Evolutionary conservation across 2,329 filamentous ascomycete genomes (phyloP).

Genomic region (Fusarium decemcellulare): DNA sequence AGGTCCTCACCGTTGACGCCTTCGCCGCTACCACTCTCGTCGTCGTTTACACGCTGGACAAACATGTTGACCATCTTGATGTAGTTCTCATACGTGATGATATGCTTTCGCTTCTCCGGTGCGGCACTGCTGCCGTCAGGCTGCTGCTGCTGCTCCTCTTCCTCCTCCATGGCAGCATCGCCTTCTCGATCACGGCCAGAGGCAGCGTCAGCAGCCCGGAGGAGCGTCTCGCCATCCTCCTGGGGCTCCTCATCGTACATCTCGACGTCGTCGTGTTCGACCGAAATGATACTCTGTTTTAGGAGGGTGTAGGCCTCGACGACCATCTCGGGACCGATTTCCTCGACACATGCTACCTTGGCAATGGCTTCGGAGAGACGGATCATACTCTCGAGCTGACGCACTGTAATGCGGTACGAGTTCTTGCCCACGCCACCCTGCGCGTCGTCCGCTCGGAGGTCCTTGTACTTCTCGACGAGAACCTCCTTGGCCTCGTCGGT

Average conservation of each 20-base stretch:
- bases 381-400: slow-evolving; percentile 96
- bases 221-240: slow-evolving; percentile 63
- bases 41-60: slow-evolving; percentile 85
- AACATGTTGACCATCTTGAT: slow-evolving; percentile 90
- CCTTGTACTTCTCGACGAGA: slow-evolving; percentile 94
- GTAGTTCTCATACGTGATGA: slow-evolving; percentile 97
- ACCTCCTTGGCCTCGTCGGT: slow-evolving; percentile 87
- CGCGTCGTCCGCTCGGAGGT: slow-evolving; percentile 91
- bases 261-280: slow-evolving; percentile 97
- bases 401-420: slow-evolving; percentile 96
- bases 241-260: slow-evolving; percentile 80
- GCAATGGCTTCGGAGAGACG: slow-evolving; percentile 97
- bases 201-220: slow-evolving; percentile 56
- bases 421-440: slow-evolving; percentile 95
- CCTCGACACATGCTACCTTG: slow-evolving; percentile 95
- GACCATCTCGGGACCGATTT: slow-evolving; percentile 88
- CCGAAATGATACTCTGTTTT: slow-evolving; percentile 94
- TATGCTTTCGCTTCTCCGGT: slow-evolving; percentile 74
- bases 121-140: slow-evolving; percentile 55
- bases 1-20: slow-evolving; percentile 89
- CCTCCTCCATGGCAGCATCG: slow-evolving; percentile 59
- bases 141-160: slow-evolving; percentile 49
- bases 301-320: slow-evolving; percentile 93
- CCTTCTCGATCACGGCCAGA: slow-evolving; percentile 63
- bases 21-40: slow-evolving; percentile 82